Conservation (phyloP, 108 stramenopile genomes). For the Seminavis robusta region DNA sequence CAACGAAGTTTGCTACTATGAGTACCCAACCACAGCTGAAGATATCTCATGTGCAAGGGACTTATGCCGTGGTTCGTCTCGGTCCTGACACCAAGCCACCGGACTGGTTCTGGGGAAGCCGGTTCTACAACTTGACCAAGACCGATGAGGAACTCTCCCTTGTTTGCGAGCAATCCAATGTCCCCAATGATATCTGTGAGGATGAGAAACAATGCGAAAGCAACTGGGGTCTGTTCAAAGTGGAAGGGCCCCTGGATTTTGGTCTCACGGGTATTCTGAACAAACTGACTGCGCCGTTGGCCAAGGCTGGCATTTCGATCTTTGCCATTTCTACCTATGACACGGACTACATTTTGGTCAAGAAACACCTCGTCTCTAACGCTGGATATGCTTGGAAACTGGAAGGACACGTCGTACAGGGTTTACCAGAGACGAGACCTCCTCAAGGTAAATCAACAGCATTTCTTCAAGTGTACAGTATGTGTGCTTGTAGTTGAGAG, state of each 20-base stretch:
- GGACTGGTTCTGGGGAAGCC: no score
- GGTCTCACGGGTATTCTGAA: neutral
- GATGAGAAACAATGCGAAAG: neutral
- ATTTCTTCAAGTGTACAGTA: neutral
- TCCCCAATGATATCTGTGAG: no score
- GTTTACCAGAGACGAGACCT: neutral
- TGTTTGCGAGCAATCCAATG: neutral
- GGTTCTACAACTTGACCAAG: neutral
- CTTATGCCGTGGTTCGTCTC: no score
- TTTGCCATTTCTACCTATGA: constrained; percentile 6
- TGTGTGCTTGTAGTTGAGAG: no score
- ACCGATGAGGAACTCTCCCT: constrained; percentile 4
- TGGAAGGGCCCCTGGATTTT: constrained; percentile 7
- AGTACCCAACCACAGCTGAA: no score
- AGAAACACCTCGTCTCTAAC: neutral
- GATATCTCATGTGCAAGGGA: no score
- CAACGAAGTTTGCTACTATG: no score
- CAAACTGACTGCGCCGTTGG: neutral
- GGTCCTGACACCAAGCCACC: no score
- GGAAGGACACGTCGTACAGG: neutral
- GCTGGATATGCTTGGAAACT: neutral
- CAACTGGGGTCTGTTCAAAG: neutral
- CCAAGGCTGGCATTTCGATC: constrained; percentile 7
- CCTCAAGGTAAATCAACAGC: neutral
- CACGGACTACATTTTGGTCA: constrained; percentile 3